Evolutionary conservation across 2,329 filamentous ascomycete genomes (phyloP), one percentile per base, ranked within the genome.

Genomic region (Aspergillus sp.): DNA sequence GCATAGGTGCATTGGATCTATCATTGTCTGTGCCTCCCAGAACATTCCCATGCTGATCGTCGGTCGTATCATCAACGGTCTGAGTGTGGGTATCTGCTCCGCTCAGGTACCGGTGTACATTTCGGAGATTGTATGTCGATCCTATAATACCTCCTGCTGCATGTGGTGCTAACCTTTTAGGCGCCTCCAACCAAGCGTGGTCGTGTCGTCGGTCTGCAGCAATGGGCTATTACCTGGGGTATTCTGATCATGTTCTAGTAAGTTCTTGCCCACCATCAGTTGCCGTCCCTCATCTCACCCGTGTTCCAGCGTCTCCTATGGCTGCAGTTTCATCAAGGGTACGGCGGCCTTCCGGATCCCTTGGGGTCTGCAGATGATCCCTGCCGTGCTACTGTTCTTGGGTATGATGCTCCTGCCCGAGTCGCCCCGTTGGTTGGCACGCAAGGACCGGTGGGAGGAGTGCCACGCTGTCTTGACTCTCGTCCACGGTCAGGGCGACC

Each of bases 61-160:
- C 2, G 90, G 90, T 3, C 86, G 90, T 63, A 78, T 89, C 63
- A 85, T 92, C 73, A 88, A 89, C 64, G 90, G 90, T 44, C 70
- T 92, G 65, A 87, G 87, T 59, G 88, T 92, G 58, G 90, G 90
- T 62, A 91, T 92, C 66, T 86, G 86, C 64, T 90, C 88, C 27
- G 86, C 88, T 7, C 81, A 90, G 67, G 88, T 90, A 1, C 88
- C 87, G 0, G 84, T 90, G 19, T 91, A 90, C 71, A 85, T 89
- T 64, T 83, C 86, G 54, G 89, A 91, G 72, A 80, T 90, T 17
- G 87, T 71, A 59, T 60, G 59, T 41, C 15, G 83, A 11, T 15
- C 11, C 89, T 11, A 27, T 21, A 17, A 19, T 17, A 8, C n/a
- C 90, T 89, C 73, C 83, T 88, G 81, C 85, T 57, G 87, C 90